Base-by-base conservation (phyloP, 345 rosid species). In the Erysimum cheiranthoides region DNA sequence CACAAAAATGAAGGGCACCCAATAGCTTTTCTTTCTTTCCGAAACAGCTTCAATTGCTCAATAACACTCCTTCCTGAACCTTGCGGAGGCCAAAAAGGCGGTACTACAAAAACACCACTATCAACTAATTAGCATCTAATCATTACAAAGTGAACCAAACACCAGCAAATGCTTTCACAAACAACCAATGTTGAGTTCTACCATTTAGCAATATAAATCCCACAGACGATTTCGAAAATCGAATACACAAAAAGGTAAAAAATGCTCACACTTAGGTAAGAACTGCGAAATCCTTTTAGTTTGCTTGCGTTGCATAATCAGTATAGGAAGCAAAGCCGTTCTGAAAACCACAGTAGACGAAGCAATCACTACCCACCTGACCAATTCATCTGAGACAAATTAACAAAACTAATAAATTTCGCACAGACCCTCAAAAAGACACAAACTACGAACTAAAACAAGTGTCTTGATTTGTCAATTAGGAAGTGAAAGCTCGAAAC, bases 341-440 rank as follows among this genome's bases (percentile, higher is more conserved):
- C 97, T 85, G 86, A 94, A 79, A 16, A 85, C 91, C 59, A 90
- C 52, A 2, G 98, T 88, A 5, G 96, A 86, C 32, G 97, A 86
- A 42, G 78, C 87, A 73, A 94, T 92, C 35, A 90, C 79, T 18
- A 87, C 45, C 98, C 98, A 94, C 98, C 98, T 92, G 84, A 32
- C 73, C 74, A 78, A 70, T n/a, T 62, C 76, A 73, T 57, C 69
- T 74, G 62, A 75, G 50, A 40, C 35, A 45, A 72, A 61, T 73
- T 61, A 54, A 66, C 74, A 64, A 31, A 42, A 40, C 67, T 40
- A 59, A 60, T 38, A 42, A 39, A 40, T 25, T 21, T 25, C 67
- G 2, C 6, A 21, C 25, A 36, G 12, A 13, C 25, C 62, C 21
- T 32, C 31, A 45, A 36, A 36, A 61, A n/a, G 47, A 56, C 8